These are phyloP conservation scores for Spiraea crenata DNA, from an alignment of 331 rosid species.

Conservation along the genomic window DNA sequence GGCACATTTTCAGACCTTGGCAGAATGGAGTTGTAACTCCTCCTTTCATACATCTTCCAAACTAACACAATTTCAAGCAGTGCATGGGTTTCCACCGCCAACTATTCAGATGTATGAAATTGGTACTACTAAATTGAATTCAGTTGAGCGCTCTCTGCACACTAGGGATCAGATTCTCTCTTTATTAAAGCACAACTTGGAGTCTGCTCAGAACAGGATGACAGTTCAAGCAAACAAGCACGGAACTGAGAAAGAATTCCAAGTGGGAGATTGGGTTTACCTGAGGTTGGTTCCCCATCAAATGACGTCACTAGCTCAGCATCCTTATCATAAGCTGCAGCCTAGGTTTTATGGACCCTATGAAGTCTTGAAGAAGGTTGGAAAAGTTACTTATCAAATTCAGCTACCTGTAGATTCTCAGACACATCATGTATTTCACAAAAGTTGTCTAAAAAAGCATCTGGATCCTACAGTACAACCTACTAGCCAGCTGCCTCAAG, in stretches of 20 bases:
- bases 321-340: background rate
- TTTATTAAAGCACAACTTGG: background rate
- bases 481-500: too few species aligned
- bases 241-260: background rate
- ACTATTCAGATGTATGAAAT: background rate
- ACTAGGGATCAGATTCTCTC: background rate
- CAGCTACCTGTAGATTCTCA: background rate
- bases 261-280: background rate
- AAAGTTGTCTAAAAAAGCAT: background rate
- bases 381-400: background rate
- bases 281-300: background rate
- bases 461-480: too few species aligned
- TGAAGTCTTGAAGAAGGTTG: background rate
- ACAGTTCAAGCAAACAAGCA: background rate
- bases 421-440: background rate
- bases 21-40: background rate
- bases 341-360: background rate
- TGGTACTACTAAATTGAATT: background rate
- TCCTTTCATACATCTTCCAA: background rate
- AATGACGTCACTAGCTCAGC: background rate
- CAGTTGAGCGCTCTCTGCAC: background rate
- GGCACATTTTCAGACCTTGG: background rate
- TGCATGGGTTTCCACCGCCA: background rate
- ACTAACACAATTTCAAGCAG: too few species aligned
- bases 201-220: background rate